Conservation (phyloP, 305 asterid genomes). For the Euphrasia arctica region DNA sequence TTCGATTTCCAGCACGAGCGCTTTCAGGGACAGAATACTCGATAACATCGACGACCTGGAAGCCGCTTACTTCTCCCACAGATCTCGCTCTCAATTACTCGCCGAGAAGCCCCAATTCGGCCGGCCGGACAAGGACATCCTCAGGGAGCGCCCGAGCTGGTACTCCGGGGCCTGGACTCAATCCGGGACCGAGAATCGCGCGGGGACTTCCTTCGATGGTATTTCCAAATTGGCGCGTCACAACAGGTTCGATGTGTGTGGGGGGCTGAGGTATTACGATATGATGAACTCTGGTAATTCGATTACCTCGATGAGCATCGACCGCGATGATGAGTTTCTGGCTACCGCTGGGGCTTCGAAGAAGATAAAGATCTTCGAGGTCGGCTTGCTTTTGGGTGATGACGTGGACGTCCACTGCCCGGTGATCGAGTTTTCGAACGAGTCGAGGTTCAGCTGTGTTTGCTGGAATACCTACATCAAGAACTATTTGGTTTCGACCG, state of each 20-base stretch:
- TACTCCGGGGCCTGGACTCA: constrained; percentile 16
- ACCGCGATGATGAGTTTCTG: constrained; percentile 43
- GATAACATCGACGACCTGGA: constrained; percentile 39
- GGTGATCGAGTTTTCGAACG: constrained; percentile 40
- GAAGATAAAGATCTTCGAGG: constrained; percentile 50
- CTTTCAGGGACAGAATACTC: constrained; percentile 24
- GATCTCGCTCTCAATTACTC: constrained; percentile 23
- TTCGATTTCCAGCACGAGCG: constrained; percentile 1
- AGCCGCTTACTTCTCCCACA: constrained; percentile 42
- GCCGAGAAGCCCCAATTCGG: constrained; percentile 9
- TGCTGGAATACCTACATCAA: constrained; percentile 54
- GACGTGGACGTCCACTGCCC: constrained; percentile 50
- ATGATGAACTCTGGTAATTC: constrained; percentile 34
- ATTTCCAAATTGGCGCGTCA: constrained; percentile 46
- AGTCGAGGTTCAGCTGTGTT: constrained; percentile 44
- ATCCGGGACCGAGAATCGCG: constrained; percentile 12
- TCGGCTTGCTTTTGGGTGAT: constrained; percentile 37
- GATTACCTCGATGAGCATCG: constrained; percentile 46
- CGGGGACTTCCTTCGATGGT: constrained; percentile 43
- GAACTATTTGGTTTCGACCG: constrained; percentile 48
- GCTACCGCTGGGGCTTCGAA: constrained; percentile 53
- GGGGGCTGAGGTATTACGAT: constrained; percentile 35
- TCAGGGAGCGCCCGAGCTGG: constrained; percentile 28
- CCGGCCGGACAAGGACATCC: constrained; percentile 33
- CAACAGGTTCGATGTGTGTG: constrained; percentile 42